Base-by-base conservation (phyloP, 2,329 filamentous ascomycete species). In the Stagonosporopsis vannaccii region DNA sequence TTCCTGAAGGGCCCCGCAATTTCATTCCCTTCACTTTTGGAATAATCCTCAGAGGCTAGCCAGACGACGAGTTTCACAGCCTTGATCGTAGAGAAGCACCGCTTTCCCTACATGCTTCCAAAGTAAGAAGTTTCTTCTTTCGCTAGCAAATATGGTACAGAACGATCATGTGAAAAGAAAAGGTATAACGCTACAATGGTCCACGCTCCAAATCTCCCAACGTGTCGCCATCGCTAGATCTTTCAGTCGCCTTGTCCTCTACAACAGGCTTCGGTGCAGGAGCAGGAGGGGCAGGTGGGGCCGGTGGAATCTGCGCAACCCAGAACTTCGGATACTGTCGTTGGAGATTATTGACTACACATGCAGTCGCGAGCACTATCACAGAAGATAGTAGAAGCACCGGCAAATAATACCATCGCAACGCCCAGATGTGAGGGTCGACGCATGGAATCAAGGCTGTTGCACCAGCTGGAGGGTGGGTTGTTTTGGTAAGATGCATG, bases 381-480 rank as follows among this genome's bases (percentile, higher is more conserved):
- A 67, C 51, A 6, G 75, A 76, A 1, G 75, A 76, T 8, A 82
- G 57, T 13, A 80, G 61, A 8, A 80, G 68, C 3, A 81, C 65
- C 0, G 78, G 74, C 1, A 80, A 60, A 45, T 75, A 80, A 47
- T 73, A 74, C 79, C 79, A 81, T 4, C 76, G 71, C 55, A 81
- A 60, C 0, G 69, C 68, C 59, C 77, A 75, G 30, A 79, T 73
- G 8, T 67, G 59, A 9, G 68, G 59, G 15, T 80, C 71, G 6
- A 77, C 71, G 22, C 74, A 74, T 0, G 79, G 78, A 39, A 82
- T 59, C 4, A 81, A 66, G 0, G 80, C 79, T 11, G 79, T 81
- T 1, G 79, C 79, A 25, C 79, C 79, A 17, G 78, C 80, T 6
- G 79, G 80, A 15, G 80, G 80, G 57, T 82, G 79, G 0, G 79